A percentile compares a stretch with the other conserved stretches of the same genome.
phyloP scores from a whole-genome alignment of 1,284 basidiomycete species.

The Coniferiporia sulphurascens region DNA sequence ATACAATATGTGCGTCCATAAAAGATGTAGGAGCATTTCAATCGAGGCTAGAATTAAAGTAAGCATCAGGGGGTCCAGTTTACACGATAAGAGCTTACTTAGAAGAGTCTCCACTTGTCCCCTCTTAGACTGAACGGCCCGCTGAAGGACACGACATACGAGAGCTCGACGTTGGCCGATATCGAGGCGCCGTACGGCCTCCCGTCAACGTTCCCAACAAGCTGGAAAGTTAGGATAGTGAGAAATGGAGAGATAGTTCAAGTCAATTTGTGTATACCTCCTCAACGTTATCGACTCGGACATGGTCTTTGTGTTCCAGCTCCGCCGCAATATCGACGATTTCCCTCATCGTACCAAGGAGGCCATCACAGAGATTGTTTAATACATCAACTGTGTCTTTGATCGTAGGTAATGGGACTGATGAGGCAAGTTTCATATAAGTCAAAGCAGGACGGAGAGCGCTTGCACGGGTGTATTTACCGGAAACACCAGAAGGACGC shows the following conservation, averaged over 20 bases:
- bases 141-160: conserved; percentile 54
- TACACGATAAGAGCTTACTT: conserved; percentile 34
- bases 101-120: conserved; percentile 51
- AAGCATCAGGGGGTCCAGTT: background rate
- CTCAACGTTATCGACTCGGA: conserved; percentile 66
- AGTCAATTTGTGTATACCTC: conserved; percentile 40
- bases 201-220: conserved; percentile 51
- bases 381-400: conserved; percentile 72
- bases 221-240: conserved; percentile 31
- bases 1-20: conserved; percentile 80
- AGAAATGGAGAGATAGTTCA: background rate
- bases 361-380: conserved; percentile 53
- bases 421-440: conserved; percentile 18
- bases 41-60: conserved; percentile 48
- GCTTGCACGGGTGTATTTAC: conserved; percentile 26
- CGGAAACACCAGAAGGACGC: conserved; percentile 35
- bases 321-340: conserved; percentile 67
- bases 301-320: conserved; percentile 63
- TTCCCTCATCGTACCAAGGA: conserved; percentile 58
- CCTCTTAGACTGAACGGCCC: conserved; percentile 36
- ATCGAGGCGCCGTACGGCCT: conserved; percentile 58
- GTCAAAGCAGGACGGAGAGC: conserved; percentile 11
- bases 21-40: conserved; percentile 79
- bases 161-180: conserved; percentile 62
- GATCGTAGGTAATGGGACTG: conserved; percentile 71